Evolutionary conservation across 208 protist species (phyloP).

Genomic region (Polymyxa betae): DNA sequence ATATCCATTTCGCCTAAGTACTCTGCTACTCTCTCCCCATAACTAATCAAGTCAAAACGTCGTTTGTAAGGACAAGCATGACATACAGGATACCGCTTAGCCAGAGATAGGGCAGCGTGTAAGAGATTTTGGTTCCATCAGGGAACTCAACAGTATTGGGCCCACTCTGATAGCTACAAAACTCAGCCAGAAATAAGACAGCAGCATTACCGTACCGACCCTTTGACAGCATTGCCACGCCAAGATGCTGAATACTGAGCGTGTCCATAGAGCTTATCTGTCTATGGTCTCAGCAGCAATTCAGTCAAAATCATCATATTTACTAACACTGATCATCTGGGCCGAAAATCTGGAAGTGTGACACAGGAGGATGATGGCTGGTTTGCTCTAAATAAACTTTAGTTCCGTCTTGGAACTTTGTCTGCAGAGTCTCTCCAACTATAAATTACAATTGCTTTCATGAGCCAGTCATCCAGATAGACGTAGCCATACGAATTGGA

Average conservation of each 20-base stretch:
- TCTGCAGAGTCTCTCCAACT: slow-evolving; percentile 5
- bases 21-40: background rate
- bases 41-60: background rate
- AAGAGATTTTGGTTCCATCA: background rate
- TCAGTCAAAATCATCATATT: background rate
- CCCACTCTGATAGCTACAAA: background rate
- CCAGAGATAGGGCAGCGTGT: slow-evolving; percentile 38
- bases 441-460: background rate
- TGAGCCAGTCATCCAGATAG: background rate
- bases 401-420: background rate
- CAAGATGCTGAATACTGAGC: background rate
- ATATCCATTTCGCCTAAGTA: slow-evolving; percentile 17
- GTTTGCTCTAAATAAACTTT: slow-evolving; percentile 55
- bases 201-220: background rate
- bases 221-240: slow-evolving; percentile 18
- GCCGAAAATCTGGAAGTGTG: slow-evolving; percentile 34
- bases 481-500: slow-evolving; percentile 40
- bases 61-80: background rate
- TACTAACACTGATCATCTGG: slow-evolving; percentile 40
- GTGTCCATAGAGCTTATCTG: slow-evolving; percentile 31
- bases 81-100: slow-evolving; percentile 45
- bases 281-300: background rate
- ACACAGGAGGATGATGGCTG: slow-evolving; percentile 59
- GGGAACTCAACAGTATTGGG: slow-evolving; percentile 42
- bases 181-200: background rate